These are phyloP conservation scores for Phoma sp. DNA, from an alignment of 2,329 filamentous ascomycete species.

Conservation along the genomic window DNA sequence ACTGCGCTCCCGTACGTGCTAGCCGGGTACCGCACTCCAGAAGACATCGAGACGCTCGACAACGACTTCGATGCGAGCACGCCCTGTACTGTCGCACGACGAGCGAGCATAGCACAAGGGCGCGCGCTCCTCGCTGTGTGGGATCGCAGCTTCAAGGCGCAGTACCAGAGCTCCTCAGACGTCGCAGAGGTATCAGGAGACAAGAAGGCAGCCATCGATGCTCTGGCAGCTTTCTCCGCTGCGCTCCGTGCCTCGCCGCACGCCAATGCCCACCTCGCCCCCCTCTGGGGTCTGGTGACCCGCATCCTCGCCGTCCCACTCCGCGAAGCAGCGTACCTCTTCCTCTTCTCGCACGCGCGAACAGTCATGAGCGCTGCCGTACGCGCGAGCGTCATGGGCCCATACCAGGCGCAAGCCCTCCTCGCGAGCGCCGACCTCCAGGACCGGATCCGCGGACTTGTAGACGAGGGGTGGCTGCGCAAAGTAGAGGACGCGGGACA, in stretches of 20 bases:
- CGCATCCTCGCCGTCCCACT: conserved; percentile 65
- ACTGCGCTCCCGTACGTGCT: conserved; percentile 78
- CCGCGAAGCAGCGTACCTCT: conserved; percentile 74
- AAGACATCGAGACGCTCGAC: conserved; percentile 65
- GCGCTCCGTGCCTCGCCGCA: conserved; percentile 36
- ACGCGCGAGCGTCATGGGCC: conserved; percentile 77
- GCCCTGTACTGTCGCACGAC: conserved; percentile 77
- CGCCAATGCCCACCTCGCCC: conserved; percentile 68
- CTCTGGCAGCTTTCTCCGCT: conserved; percentile 38
- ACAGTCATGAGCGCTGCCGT: conserved; percentile 79
- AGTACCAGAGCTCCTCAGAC: conserved; percentile 21
- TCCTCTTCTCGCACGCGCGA: conserved; percentile 77
- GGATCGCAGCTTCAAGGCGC: conserved; percentile 69
- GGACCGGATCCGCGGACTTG: conserved; percentile 61
- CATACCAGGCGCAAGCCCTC: conserved; percentile 78
- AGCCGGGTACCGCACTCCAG: conserved; percentile 66
- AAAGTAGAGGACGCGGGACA: conserved; percentile 72
- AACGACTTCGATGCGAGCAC: conserved; percentile 78
- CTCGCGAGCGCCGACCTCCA: conserved; percentile 68
- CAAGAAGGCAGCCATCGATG: conserved; percentile 23
- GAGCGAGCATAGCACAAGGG: conserved; percentile 78
- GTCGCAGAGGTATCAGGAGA: neutral
- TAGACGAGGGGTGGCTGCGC: conserved; percentile 66
- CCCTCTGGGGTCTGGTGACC: conserved; percentile 72
- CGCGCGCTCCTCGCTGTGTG: conserved; percentile 76